Base-by-base conservation (phyloP, 2,329 filamentous ascomycete genomes). In the Lecanicillium sp. region DNA sequence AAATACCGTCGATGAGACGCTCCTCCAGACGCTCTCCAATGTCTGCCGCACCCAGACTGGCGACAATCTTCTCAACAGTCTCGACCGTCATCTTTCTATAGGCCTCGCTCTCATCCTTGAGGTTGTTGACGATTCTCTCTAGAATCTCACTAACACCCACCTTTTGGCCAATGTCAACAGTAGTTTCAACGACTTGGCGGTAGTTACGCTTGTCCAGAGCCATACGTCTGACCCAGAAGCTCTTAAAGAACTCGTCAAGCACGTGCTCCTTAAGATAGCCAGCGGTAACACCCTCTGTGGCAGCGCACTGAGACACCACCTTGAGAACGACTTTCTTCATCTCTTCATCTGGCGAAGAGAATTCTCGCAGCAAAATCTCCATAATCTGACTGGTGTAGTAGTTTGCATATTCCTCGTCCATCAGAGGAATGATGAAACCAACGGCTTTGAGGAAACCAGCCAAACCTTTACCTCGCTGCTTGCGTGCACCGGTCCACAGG, bases 261-360 rank as follows among this genome's bases (percentile, higher is more conserved):
- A 98, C 90, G 53, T 95, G 86, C 62, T 97, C 90, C 67, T 96
- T 97, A 33, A 98, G 77, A 61, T 97, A 98, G 32, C 84, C 86
- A 29, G 90, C 87, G 27, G 93, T 97, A 23, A 98, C 93, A 69
- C 93, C 93, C 61, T 95, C 87, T 2, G 91, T 97, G 57, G 86
- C 86, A 7, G 93, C 88, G 62, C 93, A 97, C 62, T 98, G 93
- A 15, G 90, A 96, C 14, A 98, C 83, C 23, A 98, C 93, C 69
- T 97, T 97, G 50, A 98, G 73, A 7, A 98, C 93, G 1, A 98
- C 93, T 72, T 98, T 98, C 72, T 97, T 98, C 93, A 98, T 98
- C 68, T 98, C 93, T 67, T 98, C 93, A 56, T 98, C 93, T 0
- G 93, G 93, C 1, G 91, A 96, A 6, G 90, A 87, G 61, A 98